Conservation (phyloP, 192 early-diverging fungal genomes). For the Chytriomyces hyalinus region DNA sequence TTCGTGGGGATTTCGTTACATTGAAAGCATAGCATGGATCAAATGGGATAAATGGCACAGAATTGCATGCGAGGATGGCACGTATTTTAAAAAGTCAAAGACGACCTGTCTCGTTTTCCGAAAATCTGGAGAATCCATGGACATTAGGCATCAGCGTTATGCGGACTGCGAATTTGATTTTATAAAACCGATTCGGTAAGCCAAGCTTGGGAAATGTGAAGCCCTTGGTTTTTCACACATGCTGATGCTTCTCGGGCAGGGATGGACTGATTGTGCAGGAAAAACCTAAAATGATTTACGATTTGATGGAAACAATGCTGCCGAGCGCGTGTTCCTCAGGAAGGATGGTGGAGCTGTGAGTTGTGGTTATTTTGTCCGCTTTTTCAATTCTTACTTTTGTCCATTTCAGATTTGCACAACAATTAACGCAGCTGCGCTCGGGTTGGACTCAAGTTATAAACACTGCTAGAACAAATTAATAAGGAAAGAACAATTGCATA, state of each 20-base stretch:
- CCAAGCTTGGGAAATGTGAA: no score
- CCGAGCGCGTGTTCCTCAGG: slow-evolving; percentile 73
- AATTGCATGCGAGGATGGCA: slow-evolving; percentile 69
- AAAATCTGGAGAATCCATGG: slow-evolving; percentile 80
- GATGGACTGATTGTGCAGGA: slow-evolving; percentile 64
- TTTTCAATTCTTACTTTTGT: not conserved
- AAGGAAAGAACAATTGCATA: not conserved
- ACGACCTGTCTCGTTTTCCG: slow-evolving; percentile 88
- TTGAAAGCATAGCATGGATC: slow-evolving; percentile 98
- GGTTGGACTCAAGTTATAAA: slow-evolving; percentile 3
- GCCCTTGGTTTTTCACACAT: no score
- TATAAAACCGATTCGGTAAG: slow-evolving; percentile 68
- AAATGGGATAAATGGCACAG: slow-evolving; percentile 82
- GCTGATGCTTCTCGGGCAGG: not conserved
- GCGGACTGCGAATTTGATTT: slow-evolving; percentile 96
- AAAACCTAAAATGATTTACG: slow-evolving; percentile 86
- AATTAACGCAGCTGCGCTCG: not conserved
- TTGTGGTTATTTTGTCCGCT: slow-evolving; percentile 9
- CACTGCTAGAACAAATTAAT: not conserved
- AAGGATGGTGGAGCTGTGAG: slow-evolving; percentile 82
- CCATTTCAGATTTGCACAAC: not conserved
- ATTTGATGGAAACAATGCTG: slow-evolving; percentile 87
- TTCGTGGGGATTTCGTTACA: slow-evolving; percentile 88
- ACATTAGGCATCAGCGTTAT: slow-evolving; percentile 90
- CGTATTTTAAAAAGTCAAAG: slow-evolving; percentile 87